These are phyloP conservation scores for Cyberlindnera sargentensis DNA, from an alignment of 805 yeast genomes.

Conservation along the genomic window DNA sequence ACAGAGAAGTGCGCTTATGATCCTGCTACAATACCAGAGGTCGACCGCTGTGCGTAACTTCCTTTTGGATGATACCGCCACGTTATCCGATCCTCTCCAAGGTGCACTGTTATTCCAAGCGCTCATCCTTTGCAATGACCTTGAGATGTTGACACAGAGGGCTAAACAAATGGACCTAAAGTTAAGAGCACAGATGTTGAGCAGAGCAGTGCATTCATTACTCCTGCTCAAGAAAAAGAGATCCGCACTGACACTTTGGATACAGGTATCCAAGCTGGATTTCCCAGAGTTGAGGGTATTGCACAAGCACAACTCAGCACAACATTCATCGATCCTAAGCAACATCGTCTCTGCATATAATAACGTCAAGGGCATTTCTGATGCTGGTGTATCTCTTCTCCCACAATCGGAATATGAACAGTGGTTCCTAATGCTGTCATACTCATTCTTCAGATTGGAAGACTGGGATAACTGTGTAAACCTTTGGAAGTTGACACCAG, in stretches of 20 bases:
- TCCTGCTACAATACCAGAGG: not conserved
- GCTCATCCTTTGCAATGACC: not conserved
- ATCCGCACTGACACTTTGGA: constrained; percentile 8
- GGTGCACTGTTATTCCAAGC: not conserved
- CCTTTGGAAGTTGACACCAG: constrained; percentile 5
- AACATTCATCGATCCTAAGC: not conserved
- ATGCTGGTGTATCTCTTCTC: not conserved
- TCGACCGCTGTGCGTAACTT: not conserved
- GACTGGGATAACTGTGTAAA: constrained; percentile 1
- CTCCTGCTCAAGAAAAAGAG: not conserved
- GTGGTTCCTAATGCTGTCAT: constrained; percentile 5
- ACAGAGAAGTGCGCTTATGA: not conserved
- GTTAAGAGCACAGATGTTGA: not conserved
- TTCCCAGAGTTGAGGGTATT: constrained; percentile 6
- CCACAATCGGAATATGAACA: not conserved
- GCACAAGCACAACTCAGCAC: constrained; percentile 6
- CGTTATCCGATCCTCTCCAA: not conserved
- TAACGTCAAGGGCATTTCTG: not conserved
- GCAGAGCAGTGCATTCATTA: constrained; percentile 1
- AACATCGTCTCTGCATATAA: constrained; percentile 1
- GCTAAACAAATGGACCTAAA: not conserved
- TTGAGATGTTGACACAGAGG: not conserved
- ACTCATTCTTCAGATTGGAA: constrained; percentile 5
- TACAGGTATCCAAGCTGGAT: not conserved
- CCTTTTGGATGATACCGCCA: not conserved